These are phyloP conservation scores for Pseudognaphalium luteoalbum DNA, from an alignment of 129 eudicot genomes.

Conservation along the genomic window DNA sequence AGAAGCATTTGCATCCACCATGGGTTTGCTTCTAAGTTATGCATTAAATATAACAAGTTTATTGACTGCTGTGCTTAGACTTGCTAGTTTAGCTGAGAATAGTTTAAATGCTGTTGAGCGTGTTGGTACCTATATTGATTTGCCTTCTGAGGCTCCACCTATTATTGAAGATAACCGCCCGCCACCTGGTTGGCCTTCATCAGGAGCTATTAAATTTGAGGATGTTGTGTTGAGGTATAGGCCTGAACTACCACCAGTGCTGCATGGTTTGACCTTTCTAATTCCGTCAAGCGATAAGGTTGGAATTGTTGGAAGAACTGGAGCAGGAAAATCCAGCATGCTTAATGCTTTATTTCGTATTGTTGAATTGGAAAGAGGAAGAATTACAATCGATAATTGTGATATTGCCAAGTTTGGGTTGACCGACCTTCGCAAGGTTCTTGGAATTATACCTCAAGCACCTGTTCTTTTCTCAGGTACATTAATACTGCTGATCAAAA, in stretches of 20 bases:
- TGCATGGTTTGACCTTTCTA: constrained; percentile 69
- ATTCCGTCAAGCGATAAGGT: constrained; percentile 75
- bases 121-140: constrained; percentile 82
- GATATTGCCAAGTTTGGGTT: constrained; percentile 87
- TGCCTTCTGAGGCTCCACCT: constrained; percentile 86
- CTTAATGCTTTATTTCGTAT: constrained; percentile 90
- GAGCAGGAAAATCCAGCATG: constrained; percentile 99
- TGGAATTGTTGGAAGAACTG: constrained; percentile 97
- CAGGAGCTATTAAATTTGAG: constrained; percentile 75
- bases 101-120: constrained; percentile 94
- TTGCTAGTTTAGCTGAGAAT: constrained; percentile 89
- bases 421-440: constrained; percentile 83
- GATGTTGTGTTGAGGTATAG: constrained; percentile 81
- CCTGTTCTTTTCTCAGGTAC: constrained; percentile 99
- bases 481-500: background rate
- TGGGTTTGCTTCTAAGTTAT: constrained; percentile 94
- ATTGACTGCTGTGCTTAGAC: constrained; percentile 70
- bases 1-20: constrained; percentile 88
- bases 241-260: constrained; percentile 91
- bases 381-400: constrained; percentile 69
- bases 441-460: constrained; percentile 91
- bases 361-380: constrained; percentile 89
- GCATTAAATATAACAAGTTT: constrained; percentile 76
- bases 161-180: constrained; percentile 70
- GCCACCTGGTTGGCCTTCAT: constrained; percentile 96